Conservation (phyloP, 2,329 filamentous ascomycete genomes). For the Beauveria scarabaeidicola region DNA sequence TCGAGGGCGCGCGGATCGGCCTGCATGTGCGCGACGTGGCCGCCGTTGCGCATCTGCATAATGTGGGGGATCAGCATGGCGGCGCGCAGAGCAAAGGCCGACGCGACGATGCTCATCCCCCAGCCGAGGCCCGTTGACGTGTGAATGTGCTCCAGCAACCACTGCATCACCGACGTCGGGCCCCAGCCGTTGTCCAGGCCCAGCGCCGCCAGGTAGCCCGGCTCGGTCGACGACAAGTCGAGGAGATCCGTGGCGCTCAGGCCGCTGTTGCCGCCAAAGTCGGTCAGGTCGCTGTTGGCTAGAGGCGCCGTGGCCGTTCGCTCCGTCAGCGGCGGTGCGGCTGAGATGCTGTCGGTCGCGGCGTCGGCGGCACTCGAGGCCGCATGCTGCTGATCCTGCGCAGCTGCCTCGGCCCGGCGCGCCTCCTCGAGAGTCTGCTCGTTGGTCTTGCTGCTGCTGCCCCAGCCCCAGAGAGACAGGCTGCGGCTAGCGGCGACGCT, state of each 20-base stretch:
- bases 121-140: constrained; percentile 68
- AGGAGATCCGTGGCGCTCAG: constrained; percentile 38
- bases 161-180: constrained; percentile 65
- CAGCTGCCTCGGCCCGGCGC: constrained; percentile 13
- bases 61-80: constrained; percentile 55
- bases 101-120: constrained; percentile 65
- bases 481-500: constrained; percentile 22
- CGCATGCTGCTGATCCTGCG: neutral
- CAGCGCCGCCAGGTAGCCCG: constrained; percentile 75
- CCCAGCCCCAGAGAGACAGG: constrained; percentile 20
- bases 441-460: constrained; percentile 18
- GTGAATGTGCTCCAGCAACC: constrained; percentile 73
- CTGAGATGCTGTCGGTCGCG: constrained; percentile 10
- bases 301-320: constrained; percentile 11
- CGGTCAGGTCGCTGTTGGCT: constrained; percentile 17
- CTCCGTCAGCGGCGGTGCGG: constrained; percentile 16
- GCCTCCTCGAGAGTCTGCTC: constrained; percentile 8
- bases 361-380: constrained; percentile 11
- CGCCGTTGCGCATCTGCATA: constrained; percentile 25
- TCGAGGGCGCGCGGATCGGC: constrained; percentile 44
- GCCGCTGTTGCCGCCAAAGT: constrained; percentile 27
- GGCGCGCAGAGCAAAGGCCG: constrained; percentile 56
- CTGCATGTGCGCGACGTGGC: constrained; percentile 51
- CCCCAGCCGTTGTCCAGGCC: constrained; percentile 77
- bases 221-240: constrained; percentile 55